Evolutionary conservation across 1,284 basidiomycete species (phyloP), one percentile per base, ranked within the genome.

Genomic region (Porodaedalea pini): DNA sequence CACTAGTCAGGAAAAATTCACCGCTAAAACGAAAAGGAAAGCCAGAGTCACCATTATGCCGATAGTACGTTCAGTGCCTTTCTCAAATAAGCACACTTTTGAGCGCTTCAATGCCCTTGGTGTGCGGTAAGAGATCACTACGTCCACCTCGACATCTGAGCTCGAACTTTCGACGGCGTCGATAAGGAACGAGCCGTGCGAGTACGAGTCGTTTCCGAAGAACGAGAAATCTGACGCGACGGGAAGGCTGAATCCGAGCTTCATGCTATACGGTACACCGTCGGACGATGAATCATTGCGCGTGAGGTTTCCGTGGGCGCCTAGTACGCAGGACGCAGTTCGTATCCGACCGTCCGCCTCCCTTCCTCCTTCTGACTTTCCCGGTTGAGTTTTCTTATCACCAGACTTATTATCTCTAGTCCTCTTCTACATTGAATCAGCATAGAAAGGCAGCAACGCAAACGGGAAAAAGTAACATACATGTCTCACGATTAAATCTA

Each of bases 31-130:
- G 27, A 6, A 11, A 7, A 45, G n/a, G 27, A 43, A 41, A 31
- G 29, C 23, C 36, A 23, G 11, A 52, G 74, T 64, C 54, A 77
- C 76, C 51, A 76, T 75, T 17, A 76, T 66, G 4, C 75, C 76
- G 49, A 77, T 67, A n/a, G 75, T 75, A 25, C 66, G 59, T 51
- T 68, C 66, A n/a, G 62, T 64, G 8, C 63, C 54, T 15, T 70
- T 68, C 41, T 64, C 61, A 51, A 74, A 60, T 17, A 65, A 61
- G 58, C 77, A 78, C 3, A 71, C 68, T 53, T 70, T 69, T 6
- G 70, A 67, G 2, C 61, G 49, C 44, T 73, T 67, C 15, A 69
- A 67, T 11, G 69, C 59, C 37, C 64, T 54, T 15, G 62, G 55
- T 2, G 57, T 62, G 41, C 64, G 63, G 60, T 74, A 73, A 19